These are phyloP conservation scores for Neurospora sp. DNA, from an alignment of 495 filamentous ascomycete genomes.

Conservation along the genomic window DNA sequence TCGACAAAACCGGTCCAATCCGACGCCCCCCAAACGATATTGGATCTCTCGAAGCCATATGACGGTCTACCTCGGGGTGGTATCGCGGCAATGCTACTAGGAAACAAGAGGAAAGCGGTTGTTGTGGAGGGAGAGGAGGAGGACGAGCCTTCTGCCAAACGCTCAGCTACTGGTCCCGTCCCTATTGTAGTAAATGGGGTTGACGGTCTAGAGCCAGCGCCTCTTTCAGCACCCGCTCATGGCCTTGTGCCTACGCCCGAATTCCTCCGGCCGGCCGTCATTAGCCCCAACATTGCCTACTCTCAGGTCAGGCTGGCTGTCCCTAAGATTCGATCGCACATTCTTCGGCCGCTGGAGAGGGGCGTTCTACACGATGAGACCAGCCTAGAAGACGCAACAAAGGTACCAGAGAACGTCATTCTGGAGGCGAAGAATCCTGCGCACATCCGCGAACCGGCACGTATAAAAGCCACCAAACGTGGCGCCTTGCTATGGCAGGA, in stretches of 20 bases:
- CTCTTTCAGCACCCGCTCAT: slow-evolving; percentile 39
- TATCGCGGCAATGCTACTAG: slow-evolving; percentile 70
- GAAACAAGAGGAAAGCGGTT: slow-evolving; percentile 81
- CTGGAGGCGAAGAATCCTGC: slow-evolving; percentile 44
- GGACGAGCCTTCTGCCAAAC: slow-evolving; percentile 52
- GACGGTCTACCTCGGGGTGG: slow-evolving; percentile 90
- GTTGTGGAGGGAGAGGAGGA: slow-evolving; percentile 55
- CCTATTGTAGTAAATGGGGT: slow-evolving; percentile 65
- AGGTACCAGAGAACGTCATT: slow-evolving; percentile 45
- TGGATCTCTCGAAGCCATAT: slow-evolving; percentile 90
- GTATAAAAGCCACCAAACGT: slow-evolving; percentile 69
- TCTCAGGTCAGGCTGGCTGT: slow-evolving; percentile 86
- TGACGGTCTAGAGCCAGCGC: slow-evolving; percentile 65
- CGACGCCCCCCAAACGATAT: slow-evolving; percentile 71
- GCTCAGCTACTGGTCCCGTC: slow-evolving; percentile 54
- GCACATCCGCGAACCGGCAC: slow-evolving; percentile 65
- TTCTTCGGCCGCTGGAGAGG: slow-evolving; percentile 55
- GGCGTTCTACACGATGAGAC: slow-evolving; percentile 34
- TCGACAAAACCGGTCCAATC: slow-evolving; percentile 48
- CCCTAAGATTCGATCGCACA: slow-evolving; percentile 73
- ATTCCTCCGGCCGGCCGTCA: slow-evolving; percentile 77
- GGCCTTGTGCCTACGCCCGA: slow-evolving; percentile 69
- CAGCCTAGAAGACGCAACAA: slow-evolving; percentile 48
- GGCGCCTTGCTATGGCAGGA: slow-evolving; percentile 89
- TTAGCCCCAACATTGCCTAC: slow-evolving; percentile 66